Evolutionary conservation across 108 stramenopile genomes (phyloP), one percentile per base, ranked within the genome.

Genomic region (Fragilariopsis cylindrus): DNA sequence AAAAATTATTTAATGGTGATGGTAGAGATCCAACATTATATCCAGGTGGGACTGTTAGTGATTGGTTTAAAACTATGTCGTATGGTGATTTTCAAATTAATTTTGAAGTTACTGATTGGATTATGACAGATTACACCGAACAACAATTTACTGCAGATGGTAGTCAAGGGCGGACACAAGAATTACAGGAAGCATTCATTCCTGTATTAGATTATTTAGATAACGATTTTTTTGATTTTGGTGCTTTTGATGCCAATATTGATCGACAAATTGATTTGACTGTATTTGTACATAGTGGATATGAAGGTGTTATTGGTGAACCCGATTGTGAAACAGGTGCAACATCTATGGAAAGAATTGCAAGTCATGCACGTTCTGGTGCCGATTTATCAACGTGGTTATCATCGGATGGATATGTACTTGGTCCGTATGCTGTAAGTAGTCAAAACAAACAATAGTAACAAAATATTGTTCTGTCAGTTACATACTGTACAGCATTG

Each of bases 271-370:
- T 76, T 41, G 75, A 76, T 43, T 16, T 48, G 13, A 16, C 48
- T 30, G 16, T 69, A 1, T 49, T 80, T 67, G 42, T 83, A 11
- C 79, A 80, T 62, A 65, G 62, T 40, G 79, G 79, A 21, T 83
- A 80, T 65, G 67, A 71, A 3, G 82, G 73, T 39, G 73, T 70
- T 49, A 46, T 49, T 48, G 84, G 80, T 1, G 75, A 78, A 9
- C 19, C 7, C n/a, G 88, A 89, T 58, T 81, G 83, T 39, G 53
- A 71, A 19, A 70, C 57, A 40, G 81, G 73, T 15, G 68, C 50
- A 19, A 73, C 73, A 8, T 21, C 45, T 7, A 48, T 40, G 9
- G 43, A 67, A 40, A 64, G 78, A 7, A 67, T 79, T 47, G 74
- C 77, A 65, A 63, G 68, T 63, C 78, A 82, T 43, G 60, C 49